Evolutionary conservation across 139 green algal genomes (phyloP), one percentile per base, ranked within the genome.

Genomic region (Trebouxia sp.): DNA sequence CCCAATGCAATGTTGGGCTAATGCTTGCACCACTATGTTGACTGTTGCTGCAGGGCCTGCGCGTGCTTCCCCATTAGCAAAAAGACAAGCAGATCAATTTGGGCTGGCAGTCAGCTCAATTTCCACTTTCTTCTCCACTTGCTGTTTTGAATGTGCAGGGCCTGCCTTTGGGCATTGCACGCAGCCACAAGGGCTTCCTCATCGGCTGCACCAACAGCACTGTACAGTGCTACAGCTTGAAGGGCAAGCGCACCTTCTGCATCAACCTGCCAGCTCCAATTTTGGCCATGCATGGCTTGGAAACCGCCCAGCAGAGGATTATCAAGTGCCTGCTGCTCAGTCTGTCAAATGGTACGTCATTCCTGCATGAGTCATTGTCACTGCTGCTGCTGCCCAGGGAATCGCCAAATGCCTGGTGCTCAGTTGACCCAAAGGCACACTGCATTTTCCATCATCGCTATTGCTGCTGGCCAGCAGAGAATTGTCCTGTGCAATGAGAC

Each of bases 151-250:
- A 35, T 5, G 28, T 32, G 53, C 65, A 38, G 67, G 83, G 26
- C 56, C 70, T 65, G 20, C 47, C 74, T 22, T 24, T 79, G 42
- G 74, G 74, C 9, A 45, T 79, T 62, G 47, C 50, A 4, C 35
- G 47, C 28, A 65, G 42, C 75, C 47, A 17, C 67, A 91, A 90
- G 65, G 78, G 76, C 38, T 82, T 93, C 22, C 22, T 92, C 11
- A 87, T 94, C 3, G 91, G 85, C 66, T 93, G 88, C 86, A 94
- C 94, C 87, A 93, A 91, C 82, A 87, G 92, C 62, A 84, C 82
- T 3, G 69, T 95, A 50, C 85, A 93, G 84, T 85, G 65, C 66
- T 94, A 91, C 87, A 86, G 41, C n/a, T 84, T 41, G 76, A 87
- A 85, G 65, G 88, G 91, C 20, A 86, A 86, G 83, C 92, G 92